A percentile compares a stretch with the other conserved stretches of the same genome.
Evolutionary conservation across 768 basidiomycete species (phyloP).

Genomic region (Lentinula aciculospora): DNA sequence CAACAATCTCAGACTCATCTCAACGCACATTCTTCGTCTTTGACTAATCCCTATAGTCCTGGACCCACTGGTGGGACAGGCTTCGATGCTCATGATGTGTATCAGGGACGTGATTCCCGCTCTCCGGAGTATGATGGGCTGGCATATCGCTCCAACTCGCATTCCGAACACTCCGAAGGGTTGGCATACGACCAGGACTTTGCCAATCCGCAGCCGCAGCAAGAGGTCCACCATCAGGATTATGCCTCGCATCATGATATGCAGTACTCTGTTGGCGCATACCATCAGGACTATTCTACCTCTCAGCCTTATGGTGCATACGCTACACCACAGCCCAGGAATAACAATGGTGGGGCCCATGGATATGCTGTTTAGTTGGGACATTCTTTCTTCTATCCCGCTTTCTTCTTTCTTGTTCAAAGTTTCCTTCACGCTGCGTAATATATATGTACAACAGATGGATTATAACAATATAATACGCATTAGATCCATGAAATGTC

Average conservation of each 20-base stretch:
- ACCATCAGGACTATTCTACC: slow-evolving; percentile 20
- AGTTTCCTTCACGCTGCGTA: background rate
- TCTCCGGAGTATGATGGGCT: background rate
- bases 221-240: slow-evolving; percentile 16
- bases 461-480: slow-evolving; percentile 4
- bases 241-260: slow-evolving; percentile 31
- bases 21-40: background rate
- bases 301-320: slow-evolving; percentile 25
- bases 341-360: slow-evolving; percentile 24
- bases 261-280: background rate
- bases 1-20: slow-evolving; percentile 25
- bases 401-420: slow-evolving; percentile 4
- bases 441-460: slow-evolving; percentile 5
- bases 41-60: slow-evolving; percentile 6
- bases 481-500: background rate
- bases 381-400: background rate
- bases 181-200: slow-evolving; percentile 24
- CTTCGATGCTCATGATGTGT: slow-evolving; percentile 49
- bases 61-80: slow-evolving; percentile 22
- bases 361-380: slow-evolving; percentile 9
- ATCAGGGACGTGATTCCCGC: slow-evolving; percentile 35
- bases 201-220: slow-evolving; percentile 1
- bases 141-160: background rate
- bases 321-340: slow-evolving; percentile 8
- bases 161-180: slow-evolving; percentile 12